Base-by-base conservation (phyloP, 352 stramenopile genomes). In the Phytophthora pini region DNA sequence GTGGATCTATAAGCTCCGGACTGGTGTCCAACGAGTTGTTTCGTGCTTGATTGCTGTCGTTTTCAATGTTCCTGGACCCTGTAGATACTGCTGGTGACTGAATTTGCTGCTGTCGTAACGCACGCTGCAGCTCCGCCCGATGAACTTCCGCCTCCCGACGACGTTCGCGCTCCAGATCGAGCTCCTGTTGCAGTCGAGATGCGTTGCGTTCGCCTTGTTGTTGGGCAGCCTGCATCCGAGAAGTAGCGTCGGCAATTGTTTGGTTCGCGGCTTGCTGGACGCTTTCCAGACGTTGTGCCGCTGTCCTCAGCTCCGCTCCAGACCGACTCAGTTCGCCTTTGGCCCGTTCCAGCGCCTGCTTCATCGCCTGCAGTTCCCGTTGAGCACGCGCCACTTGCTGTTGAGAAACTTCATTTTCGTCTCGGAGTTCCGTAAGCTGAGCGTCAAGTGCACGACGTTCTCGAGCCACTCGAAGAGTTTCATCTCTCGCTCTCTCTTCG, bases 401-500 rank as follows among this genome's bases (percentile, higher is more conserved):
- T 9, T 70, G 58, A 1, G 70, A 67, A 32, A 63, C 49, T 15
- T 91, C 84, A 13, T 62, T 67, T n/a, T 90, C 82, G 43, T 90
- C 84, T 43, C 84, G 81, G 11, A 84, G 59, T 20, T 80, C 56
- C 26, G 73, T 22, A 9, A 83, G 69, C 29, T 79, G 61, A 11
- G 72, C 65, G 43, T 93, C 82, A 9, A 90, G 22, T 7, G 84
- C 84, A 15, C 82, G 72, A 48, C 88, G 89, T 20, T 92, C 84
- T 13, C 87, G 88, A 17, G 71, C 48, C 0, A 66, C 55, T 15
- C 68, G 61, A 5, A 68, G 56, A 22, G 81, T 22, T n/a, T 93
- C 84, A 6, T 88, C 79, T 10, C 81, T 77, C 24, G 65, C 64
- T 31, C 63, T 63, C 26, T 88, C 77, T 56, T 93, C 84, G 4